These are phyloP conservation scores for Boletus vermiculosoides DNA, from an alignment of 768 basidiomycete genomes.

Conservation along the genomic window DNA sequence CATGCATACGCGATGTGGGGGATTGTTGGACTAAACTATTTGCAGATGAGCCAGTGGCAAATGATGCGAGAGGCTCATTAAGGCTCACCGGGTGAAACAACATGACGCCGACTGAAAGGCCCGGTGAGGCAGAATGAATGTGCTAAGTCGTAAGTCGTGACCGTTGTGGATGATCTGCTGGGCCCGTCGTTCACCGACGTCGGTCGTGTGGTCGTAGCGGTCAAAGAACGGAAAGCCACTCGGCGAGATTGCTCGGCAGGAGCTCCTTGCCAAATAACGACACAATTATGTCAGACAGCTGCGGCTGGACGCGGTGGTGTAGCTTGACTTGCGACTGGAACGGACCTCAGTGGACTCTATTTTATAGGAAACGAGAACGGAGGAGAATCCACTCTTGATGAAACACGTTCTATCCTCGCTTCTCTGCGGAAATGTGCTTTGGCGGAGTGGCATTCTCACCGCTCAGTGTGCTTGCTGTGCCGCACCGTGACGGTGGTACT, in stretches of 20 bases:
- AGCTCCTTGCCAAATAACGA: background rate
- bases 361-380: conserved; percentile 9
- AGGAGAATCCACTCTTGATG: background rate
- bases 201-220: conserved; percentile 6
- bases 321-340: background rate
- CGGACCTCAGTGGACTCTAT: background rate
- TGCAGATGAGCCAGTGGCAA: conserved; percentile 3
- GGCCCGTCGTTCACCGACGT: background rate
- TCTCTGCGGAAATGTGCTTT: conserved; percentile 13
- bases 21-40: conserved; percentile 48
- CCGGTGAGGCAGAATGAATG: background rate
- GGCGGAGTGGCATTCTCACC: conserved; percentile 1
- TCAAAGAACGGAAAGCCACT: background rate
- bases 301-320: background rate
- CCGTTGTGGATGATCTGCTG: background rate
- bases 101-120: conserved; percentile 36
- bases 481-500: too few species aligned
- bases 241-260: conserved; percentile 5
- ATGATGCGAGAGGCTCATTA: background rate
- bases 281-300: conserved; percentile 18
- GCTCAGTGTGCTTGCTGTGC: background rate
- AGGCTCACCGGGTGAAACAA: conserved; percentile 48
- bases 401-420: conserved; percentile 14
- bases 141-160: background rate
- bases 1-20: conserved; percentile 79